phyloP scores from a whole-genome alignment of 805 yeast species.

The Suhomyces pyralidae region DNA sequence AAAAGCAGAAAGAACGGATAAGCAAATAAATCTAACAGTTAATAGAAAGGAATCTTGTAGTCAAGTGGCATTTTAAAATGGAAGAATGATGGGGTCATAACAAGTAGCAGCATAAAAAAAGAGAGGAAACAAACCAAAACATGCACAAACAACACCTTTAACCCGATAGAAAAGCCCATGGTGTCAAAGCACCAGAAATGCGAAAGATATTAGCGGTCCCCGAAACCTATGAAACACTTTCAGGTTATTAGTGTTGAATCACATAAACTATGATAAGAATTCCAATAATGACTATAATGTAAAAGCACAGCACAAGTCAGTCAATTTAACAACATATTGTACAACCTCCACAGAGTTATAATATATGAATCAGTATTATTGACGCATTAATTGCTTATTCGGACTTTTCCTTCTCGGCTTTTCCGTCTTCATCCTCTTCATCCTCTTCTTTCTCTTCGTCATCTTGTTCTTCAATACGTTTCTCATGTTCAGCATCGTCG shows the following conservation, averaged over 20 bases:
- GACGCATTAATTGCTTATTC: not conserved
- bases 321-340: not conserved
- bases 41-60: not conserved
- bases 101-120: not conserved
- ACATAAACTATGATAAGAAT: not conserved
- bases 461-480: slow-evolving; percentile 32
- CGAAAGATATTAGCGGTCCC: not conserved
- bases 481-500: slow-evolving; percentile 18
- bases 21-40: not conserved
- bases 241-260: not conserved
- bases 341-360: not conserved
- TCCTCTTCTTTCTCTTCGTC: slow-evolving; percentile 15
- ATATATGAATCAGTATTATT: not conserved
- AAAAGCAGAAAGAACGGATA: not conserved
- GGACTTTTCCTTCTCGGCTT: not conserved
- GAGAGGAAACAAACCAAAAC: not conserved
- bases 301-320: not conserved
- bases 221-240: not conserved
- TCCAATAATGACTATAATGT: not conserved
- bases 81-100: not conserved
- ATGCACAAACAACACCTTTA: not conserved
- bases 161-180: not conserved
- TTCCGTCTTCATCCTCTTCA: slow-evolving; percentile 1
- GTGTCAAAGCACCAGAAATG: not conserved
- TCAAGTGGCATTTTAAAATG: not conserved